Evolutionary conservation across 176 grass and related monocot genomes (phyloP), one percentile per base, ranked within the genome.

Genomic region (Areca catechu): DNA sequence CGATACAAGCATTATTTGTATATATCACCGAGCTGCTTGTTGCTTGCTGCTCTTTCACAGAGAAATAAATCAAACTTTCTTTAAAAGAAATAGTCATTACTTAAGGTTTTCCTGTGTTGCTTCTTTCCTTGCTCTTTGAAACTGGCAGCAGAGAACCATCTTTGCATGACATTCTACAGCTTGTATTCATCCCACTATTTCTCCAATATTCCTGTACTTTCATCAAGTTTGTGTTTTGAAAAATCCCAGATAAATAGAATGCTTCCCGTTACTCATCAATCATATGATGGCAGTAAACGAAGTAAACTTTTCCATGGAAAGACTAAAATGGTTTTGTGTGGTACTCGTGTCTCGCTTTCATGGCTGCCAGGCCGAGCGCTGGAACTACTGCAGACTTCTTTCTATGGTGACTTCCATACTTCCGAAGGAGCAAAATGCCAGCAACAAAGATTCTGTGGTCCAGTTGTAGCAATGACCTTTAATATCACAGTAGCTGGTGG

Each of bases 401-500:
- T 91, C 48, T 85, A 85, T 69, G 82, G 80, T 77, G 83, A 97
- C n/a, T 77, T 91, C 22, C 77, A 91, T 84, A 97, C 92, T 16
- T 97, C 77, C 0, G 83, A 97, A 77, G 86, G 86, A 43, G 92
- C 86, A 57, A 97, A 91, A 54, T 58, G 80, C 1, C 86, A 97
- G 50, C 92, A 97, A 43, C 92, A 85, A 54, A 84, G 67, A 71
- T 55, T 88, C 49, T 97, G 92, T 49, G 92, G 92, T 12, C 83
- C 92, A 15, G 70, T 74, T 19, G 75, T 78, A 25, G 86, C 92
- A 22, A 74, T 97, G 66, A 80, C 86, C 21, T 97, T 97, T 65
- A 97, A 97, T 71, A 88, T 97, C 51, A 60, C 80, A 50, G 80
- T 88, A 66, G 84, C 92, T 77, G 92, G 91, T 55, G 80, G 86